A percentile compares a stretch with the other conserved stretches of the same genome.
Conservation (phyloP, 306 rosid species). For the Neltuma alba region DNA sequence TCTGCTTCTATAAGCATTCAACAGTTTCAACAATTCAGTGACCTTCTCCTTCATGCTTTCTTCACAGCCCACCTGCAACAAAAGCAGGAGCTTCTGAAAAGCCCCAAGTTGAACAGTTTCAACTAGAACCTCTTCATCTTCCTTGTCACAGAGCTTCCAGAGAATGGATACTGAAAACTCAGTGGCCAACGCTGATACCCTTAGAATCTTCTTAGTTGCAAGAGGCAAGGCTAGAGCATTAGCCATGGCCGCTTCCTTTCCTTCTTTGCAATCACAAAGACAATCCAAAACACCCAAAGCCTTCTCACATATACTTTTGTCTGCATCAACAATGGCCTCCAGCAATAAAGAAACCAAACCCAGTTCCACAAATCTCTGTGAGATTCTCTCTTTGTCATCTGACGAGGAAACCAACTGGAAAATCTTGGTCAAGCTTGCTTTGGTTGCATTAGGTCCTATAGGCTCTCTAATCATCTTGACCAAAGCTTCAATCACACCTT, state of each 20-base stretch:
- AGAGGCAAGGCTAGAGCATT: constrained; percentile 79
- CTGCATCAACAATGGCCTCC: constrained; percentile 70
- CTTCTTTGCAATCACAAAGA: constrained; percentile 57
- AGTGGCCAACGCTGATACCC: constrained; percentile 66
- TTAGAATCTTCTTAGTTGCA: constrained; percentile 72
- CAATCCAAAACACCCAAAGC: constrained; percentile 67
- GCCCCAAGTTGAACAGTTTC: constrained; percentile 77
- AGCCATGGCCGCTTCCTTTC: constrained; percentile 52
- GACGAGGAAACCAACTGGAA: constrained; percentile 55
- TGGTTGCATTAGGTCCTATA: constrained; percentile 51
- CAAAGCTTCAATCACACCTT: constrained; percentile 61
- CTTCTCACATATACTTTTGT: constrained; percentile 62
- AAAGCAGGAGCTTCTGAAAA: constrained; percentile 77
- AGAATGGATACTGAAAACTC: constrained; percentile 62
- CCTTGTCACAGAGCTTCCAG: constrained; percentile 67
- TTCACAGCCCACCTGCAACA: constrained; percentile 80
- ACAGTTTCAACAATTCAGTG: constrained; percentile 66
- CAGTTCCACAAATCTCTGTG: constrained; percentile 56
- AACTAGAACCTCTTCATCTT: constrained; percentile 42
- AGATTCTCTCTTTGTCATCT: constrained; percentile 15
- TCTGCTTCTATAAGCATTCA: constrained; percentile 60
- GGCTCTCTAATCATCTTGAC: constrained; percentile 57
- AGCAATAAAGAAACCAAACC: constrained; percentile 67
- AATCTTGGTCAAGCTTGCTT: constrained; percentile 63
- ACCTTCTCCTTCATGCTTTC: constrained; percentile 69